Base-by-base conservation (phyloP, 164 flowering plant genomes). In the Dillenia suffruticosa region DNA sequence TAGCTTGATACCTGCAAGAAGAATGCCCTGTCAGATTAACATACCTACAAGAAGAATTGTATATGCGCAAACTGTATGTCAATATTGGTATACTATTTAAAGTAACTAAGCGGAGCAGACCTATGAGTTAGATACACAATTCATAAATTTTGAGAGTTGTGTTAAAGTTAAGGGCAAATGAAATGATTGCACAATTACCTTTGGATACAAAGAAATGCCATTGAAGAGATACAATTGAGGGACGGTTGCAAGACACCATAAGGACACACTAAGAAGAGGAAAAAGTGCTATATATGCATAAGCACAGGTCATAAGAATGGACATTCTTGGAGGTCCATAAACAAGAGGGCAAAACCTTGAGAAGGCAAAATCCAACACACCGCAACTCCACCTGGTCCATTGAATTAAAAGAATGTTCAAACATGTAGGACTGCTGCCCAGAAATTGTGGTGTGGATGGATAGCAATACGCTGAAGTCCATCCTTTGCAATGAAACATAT, bases 311-410 rank as follows among this genome's bases (percentile, higher is more conserved):
- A 61, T 71, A 43, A 69, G 60, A 48, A 60, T 10, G 12, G 72
- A 51, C 72, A 77, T 69, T 24, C 65, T 71, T 10, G 69, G 68
- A 19, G 63, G 3, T n/a, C 65, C 70, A 51, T 68, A 68, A 2
- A 19, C 56, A 3, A 72, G 52, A 8, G 73, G 79, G 15, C 73
- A 40, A 51, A 46, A 72, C 14, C 49, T 67, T 5, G 70, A 70
- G 12, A 74, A 49, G 2, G 70, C 78, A 9, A 70, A 63, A 70
- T 70, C 64, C 13, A 72, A 26, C 66, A 74, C 56, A 1, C 74
- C 81, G 0, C 73, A 69, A 17, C 66, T 48, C 81, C 81, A 78
- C 63, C 57, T 78, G 54, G 59, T 64, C 69, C 49, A 53, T 49
- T 78, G 81, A 55, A 70, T 56, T 64, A 72, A 14, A 15, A 66